Base-by-base conservation (phyloP, 2,329 filamentous ascomycete genomes). In the Cercospora sp. region DNA sequence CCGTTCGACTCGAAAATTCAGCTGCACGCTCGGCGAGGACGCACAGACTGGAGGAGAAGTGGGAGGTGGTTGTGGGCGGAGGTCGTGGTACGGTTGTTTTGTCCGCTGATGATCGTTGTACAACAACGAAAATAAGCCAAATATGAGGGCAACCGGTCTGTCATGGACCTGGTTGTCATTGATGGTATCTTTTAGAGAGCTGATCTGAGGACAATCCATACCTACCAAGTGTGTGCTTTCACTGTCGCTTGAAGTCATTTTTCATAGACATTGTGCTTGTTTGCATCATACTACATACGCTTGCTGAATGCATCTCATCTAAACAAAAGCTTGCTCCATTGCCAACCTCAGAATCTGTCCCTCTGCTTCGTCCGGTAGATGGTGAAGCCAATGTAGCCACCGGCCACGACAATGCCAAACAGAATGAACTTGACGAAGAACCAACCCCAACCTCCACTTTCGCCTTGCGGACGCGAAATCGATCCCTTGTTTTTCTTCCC, bases 351-450 rank as follows among this genome's bases (percentile, higher is more conserved):
- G 69, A 85, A 85, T 72, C 83, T 77, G 64, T 81, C 79, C 74
- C 82, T 76, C 69, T 79, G 75, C 75, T 80, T 79, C 80, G 86
- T 89, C 77, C 94, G 87, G 82, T 92, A 99, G 57, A 90, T 86
- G 6, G 93, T 97, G 79, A 86, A 98, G 30, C 93, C 94, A 55
- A 93, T 88, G 79, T 98, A 99, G 4, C 79, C 91, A 72, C 91
- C 94, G 9, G 85, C 91, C 55, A 90, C 74, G 16, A 89, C 87
- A 31, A 89, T 79, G 71, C 91, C 83, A 80, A 97, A 91, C 68
- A 97, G 76, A 67, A 98, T 77, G 70, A 92, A 84, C 87, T 97
- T 98, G 80, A 93, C 85, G 70, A 98, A 83, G 81, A 90, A 90
- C 89, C 89, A 90, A 7, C 81, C 81, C 89, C 89, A 91, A 76